A percentile compares a stretch with the other conserved stretches of the same genome.
phyloP scores from a whole-genome alignment of 2,329 filamentous ascomycete species.

The Pseudogymnoascus sp. region DNA sequence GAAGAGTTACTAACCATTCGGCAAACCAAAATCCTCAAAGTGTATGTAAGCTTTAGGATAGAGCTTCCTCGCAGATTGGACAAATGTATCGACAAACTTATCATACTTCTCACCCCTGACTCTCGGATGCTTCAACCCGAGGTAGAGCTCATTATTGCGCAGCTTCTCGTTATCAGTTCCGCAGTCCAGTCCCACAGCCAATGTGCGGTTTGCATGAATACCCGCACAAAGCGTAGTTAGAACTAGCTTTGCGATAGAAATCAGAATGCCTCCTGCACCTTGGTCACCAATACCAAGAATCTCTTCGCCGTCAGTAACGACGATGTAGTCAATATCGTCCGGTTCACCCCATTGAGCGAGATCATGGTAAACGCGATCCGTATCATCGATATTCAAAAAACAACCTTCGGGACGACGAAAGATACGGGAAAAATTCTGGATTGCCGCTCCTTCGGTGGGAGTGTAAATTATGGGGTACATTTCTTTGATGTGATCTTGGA shows the following conservation, averaged over 20 bases:
- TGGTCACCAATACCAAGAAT: constrained; percentile 88
- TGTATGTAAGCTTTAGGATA: constrained; percentile 80
- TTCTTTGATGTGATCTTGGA: constrained; percentile 71
- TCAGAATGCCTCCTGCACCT: constrained; percentile 76
- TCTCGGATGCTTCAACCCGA: constrained; percentile 63
- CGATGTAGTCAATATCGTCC: constrained; percentile 81
- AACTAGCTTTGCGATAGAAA: constrained; percentile 75
- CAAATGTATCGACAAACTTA: constrained; percentile 67
- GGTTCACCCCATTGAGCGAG: constrained; percentile 60
- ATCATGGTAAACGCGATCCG: constrained; percentile 57
- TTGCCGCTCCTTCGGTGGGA: constrained; percentile 82
- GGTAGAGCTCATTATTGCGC: constrained; percentile 69
- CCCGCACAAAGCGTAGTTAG: constrained; percentile 83
- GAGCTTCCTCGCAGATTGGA: constrained; percentile 57
- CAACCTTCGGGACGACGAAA: constrained; percentile 76
- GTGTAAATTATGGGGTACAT: constrained; percentile 92
- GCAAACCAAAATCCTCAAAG: constrained; percentile 80
- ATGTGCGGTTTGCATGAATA: constrained; percentile 68
- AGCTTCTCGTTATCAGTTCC: constrained; percentile 75
- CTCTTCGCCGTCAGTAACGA: constrained; percentile 65
- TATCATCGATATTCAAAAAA: constrained; percentile 67
- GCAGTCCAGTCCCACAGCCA: constrained; percentile 78
- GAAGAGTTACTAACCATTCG: constrained; percentile 46
- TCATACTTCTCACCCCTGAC: constrained; percentile 68
- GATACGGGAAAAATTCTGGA: constrained; percentile 71